These are phyloP conservation scores for Westerdykella sp. DNA, from an alignment of 2,329 filamentous ascomycete species.

Conservation along the genomic window DNA sequence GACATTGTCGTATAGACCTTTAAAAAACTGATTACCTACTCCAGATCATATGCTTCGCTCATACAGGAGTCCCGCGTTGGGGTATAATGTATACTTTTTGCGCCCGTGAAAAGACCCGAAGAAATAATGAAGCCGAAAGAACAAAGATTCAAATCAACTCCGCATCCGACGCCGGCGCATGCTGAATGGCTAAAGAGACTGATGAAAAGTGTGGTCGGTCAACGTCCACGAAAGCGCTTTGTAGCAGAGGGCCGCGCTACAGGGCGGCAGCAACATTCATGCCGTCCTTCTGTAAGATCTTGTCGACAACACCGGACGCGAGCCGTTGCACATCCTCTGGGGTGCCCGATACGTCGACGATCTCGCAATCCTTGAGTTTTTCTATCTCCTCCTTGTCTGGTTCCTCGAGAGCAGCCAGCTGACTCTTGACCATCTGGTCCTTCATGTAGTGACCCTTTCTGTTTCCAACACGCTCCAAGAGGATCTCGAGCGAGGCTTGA, in stretches of 20 bases:
- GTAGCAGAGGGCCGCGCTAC: background rate
- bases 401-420: constrained; percentile 81
- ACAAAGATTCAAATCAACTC: too few relatives aligned
- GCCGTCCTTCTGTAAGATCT: constrained; percentile 21
- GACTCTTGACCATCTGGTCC: constrained; percentile 87
- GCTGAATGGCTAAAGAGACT: too few relatives aligned
- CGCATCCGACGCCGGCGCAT: too few relatives aligned
- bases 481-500: constrained; percentile 65
- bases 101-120: too few relatives aligned
- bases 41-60: too few relatives aligned
- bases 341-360: constrained; percentile 42
- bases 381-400: constrained; percentile 61
- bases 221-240: too few relatives aligned
- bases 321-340: constrained; percentile 37
- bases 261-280: background rate
- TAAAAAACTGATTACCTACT: too few relatives aligned
- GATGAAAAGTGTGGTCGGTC: too few relatives aligned
- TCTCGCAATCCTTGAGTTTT: constrained; percentile 39
- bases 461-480: constrained; percentile 67
- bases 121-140: too few relatives aligned
- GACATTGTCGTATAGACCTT: too few relatives aligned
- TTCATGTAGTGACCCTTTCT: constrained; percentile 93
- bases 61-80: too few relatives aligned
- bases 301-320: constrained; percentile 36
- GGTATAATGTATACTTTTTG: too few relatives aligned